Evolutionary conservation across 306 rosid genomes (phyloP), one percentile per base, ranked within the genome.

Genomic region (Fagus crenata): DNA sequence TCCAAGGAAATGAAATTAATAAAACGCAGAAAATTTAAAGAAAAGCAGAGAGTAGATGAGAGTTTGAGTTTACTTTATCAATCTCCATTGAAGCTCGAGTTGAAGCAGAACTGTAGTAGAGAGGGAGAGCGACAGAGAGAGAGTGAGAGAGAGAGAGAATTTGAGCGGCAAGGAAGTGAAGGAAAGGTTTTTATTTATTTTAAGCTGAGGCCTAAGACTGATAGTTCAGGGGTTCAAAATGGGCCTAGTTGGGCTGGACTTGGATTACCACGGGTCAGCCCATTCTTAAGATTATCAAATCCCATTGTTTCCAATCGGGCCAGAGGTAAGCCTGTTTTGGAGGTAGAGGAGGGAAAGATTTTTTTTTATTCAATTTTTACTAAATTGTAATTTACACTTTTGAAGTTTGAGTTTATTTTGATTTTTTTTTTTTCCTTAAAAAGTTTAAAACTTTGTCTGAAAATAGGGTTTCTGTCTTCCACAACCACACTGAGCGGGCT

Each of bases 91-190:
- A 74, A 36, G 80, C 28, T 39, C 8, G 22, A 28, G 22, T n/a
- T 54, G 55, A 84, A 46, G 49, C 56, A 54, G 41, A 72, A n/a
- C 15, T 11, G 28, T 36, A 41, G 28, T 43, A 12, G 13, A 49
- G 64, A 4, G 53, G 32, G n/a, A 31, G 22, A 35, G 40, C 9
- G 51, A 11, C 12, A 49, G 56, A 2, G 54, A 39, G 72, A 54
- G 37, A 58, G 12, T 41, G 13, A 68, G 42, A 43, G 12, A n/a
- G 8, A 28, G 33, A 14, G 51, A 46, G 53, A 51, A 4, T 70
- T 64, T 80, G 63, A 67, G 86, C 82, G 81, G 80, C 73, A 82
- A 76, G 71, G 77, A 60, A 71, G 46, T 2, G 36, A 15, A 18
- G 9, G 75, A 41, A 69, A 63, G 18, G 6, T 40, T 2, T 14